phyloP scores from a whole-genome alignment of 2,329 filamentous ascomycete species.

The Cyphellophora europaea region DNA sequence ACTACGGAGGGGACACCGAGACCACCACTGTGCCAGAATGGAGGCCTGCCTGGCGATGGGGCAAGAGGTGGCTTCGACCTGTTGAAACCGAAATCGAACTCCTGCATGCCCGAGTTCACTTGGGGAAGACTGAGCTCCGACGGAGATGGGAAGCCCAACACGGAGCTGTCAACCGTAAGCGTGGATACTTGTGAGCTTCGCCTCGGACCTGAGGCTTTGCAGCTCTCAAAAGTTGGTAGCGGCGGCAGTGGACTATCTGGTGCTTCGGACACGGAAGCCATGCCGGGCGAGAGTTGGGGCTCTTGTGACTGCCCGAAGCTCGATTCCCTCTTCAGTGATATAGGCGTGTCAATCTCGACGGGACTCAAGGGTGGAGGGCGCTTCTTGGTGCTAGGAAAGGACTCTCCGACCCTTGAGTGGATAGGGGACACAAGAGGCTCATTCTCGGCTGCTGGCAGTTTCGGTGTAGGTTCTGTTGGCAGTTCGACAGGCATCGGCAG shows the following conservation, averaged over 20 bases:
- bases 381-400: too few species aligned
- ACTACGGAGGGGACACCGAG: not conserved
- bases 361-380: conserved; percentile 8
- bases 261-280: conserved; percentile 10
- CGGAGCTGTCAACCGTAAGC: conserved; percentile 9
- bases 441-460: too few species aligned
- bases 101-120: not conserved
- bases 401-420: too few species aligned
- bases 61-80: conserved; percentile 5
- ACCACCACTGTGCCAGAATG: not conserved
- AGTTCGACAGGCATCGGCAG: conserved; percentile 27
- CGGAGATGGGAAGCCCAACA: conserved; percentile 8
- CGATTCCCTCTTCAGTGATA: conserved; percentile 5
- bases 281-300: too few species aligned
- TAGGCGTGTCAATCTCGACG: conserved; percentile 21
- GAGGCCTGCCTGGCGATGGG: conserved; percentile 3
- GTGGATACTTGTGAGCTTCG: conserved; percentile 6
- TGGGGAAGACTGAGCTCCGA: too few species aligned
- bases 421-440: too few species aligned
- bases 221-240: conserved; percentile 17
- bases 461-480: conserved; percentile 27
- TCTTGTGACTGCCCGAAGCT: not conserved
- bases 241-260: conserved; percentile 29
- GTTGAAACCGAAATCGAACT: conserved; percentile 5
- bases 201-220: conserved; percentile 1